These are phyloP conservation scores for Aphanomyces cochlioides DNA, from an alignment of 352 stramenopile species.

Conservation along the genomic window DNA sequence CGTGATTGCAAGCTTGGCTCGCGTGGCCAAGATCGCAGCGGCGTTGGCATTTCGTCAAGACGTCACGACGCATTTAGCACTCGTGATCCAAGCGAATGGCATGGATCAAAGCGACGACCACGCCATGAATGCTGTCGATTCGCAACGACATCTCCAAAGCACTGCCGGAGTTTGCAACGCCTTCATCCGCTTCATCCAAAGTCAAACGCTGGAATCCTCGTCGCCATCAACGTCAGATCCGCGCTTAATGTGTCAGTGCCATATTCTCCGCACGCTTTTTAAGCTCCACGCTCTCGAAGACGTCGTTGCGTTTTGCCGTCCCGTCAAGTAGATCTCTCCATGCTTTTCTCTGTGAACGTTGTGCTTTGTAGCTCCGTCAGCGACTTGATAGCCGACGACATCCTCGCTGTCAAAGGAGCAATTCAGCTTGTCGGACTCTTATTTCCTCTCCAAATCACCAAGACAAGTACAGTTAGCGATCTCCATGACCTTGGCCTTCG, in stretches of 20 bases:
- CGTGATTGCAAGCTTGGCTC: conserved; percentile 51
- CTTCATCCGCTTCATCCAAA: conserved; percentile 49
- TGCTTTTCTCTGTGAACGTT: neutral
- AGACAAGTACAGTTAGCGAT: neutral
- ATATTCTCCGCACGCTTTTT: conserved; percentile 62
- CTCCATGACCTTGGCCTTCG: neutral
- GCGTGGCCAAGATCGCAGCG: conserved; percentile 37
- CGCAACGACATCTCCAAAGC: conserved; percentile 46
- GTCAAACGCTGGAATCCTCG: conserved; percentile 49
- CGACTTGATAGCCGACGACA: conserved; percentile 46
- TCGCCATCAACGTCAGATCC: conserved; percentile 36
- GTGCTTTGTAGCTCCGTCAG: neutral
- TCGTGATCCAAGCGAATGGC: conserved; percentile 66
- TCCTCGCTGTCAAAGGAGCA: conserved; percentile 43
- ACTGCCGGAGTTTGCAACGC: conserved; percentile 57
- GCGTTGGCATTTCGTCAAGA: conserved; percentile 52
- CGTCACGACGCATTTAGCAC: conserved; percentile 58
- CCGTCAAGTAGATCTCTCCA: conserved; percentile 37
- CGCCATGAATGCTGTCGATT: conserved; percentile 34
- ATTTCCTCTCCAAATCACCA: conserved; percentile 33
- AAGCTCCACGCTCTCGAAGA: conserved; percentile 68
- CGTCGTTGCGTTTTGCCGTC: conserved; percentile 50
- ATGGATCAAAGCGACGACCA: conserved; percentile 58
- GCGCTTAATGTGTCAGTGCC: conserved; percentile 48
- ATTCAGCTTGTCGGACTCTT: conserved; percentile 61